Percentiles rank a stretch among this genome's conserved stretches.
Evolutionary conservation across 495 filamentous ascomycete species (phyloP).

Genomic region (Penicillium longicatenatum): DNA sequence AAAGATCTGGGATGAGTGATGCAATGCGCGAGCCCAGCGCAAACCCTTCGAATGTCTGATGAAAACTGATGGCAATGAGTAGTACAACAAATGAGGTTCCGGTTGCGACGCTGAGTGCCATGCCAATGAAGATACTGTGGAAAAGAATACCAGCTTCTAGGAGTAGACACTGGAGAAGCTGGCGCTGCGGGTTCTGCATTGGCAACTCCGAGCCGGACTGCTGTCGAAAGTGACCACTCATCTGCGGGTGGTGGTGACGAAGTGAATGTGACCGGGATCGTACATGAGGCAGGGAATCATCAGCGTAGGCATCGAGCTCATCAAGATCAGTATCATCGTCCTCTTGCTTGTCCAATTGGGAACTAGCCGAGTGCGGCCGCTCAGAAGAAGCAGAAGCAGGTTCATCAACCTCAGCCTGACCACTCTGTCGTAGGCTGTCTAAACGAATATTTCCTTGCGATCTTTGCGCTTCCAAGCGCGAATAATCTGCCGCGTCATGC

Average conservation of each 20-base stretch:
- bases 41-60: constrained; percentile 82
- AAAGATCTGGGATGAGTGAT: constrained; percentile 57
- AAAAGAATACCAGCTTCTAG: constrained; percentile 86
- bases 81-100: constrained; percentile 79
- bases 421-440: constrained; percentile 22
- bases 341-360: constrained; percentile 19
- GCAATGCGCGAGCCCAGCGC: constrained; percentile 75
- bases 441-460: constrained; percentile 27
- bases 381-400: constrained; percentile 15
- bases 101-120: constrained; percentile 82
- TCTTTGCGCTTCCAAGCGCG: constrained; percentile 23
- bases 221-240: constrained; percentile 13
- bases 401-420: constrained; percentile 5
- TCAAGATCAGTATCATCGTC: constrained; percentile 35
- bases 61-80: constrained; percentile 78
- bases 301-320: constrained; percentile 31
- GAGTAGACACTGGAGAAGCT: constrained; percentile 75
- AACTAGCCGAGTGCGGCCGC: constrained; percentile 4
- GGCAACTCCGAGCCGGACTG: constrained; percentile 24
- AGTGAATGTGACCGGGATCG: constrained; percentile 8
- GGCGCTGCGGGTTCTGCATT: constrained; percentile 52
- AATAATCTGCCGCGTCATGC: constrained; percentile 23
- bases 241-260: constrained; percentile 18
- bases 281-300: constrained; percentile 24
- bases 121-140: constrained; percentile 86